Base-by-base conservation (phyloP, 768 basidiomycete genomes). In the Suillus lakei region DNA sequence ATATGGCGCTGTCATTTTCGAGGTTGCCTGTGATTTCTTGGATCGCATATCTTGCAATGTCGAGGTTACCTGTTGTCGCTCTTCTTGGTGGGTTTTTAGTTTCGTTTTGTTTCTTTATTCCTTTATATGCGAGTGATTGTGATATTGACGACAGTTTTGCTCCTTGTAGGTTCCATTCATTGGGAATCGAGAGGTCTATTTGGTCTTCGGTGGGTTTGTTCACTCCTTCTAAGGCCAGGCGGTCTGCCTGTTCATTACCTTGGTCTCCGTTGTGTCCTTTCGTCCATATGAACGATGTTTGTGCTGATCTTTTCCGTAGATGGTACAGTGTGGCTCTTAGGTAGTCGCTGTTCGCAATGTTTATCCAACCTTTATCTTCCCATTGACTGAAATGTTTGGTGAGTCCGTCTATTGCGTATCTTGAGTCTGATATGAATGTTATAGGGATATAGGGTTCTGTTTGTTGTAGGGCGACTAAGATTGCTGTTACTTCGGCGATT, bases 291-390 rank as follows among this genome's bases (percentile, higher is more conserved):
- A 78, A 55, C 15, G 48, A 13, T 1, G 71, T 76, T 4, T 16
- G 18, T 3, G 68, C 70, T 13, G 60, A 53, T 30, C 70, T 43
- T 18, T 44, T 26, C 48, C 71, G 38, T 13, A 18, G 28, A 1
- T 32, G 48, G 23, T 48, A 64, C 0, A 76, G 9, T 5, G 77
- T 78, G 5, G 64, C 63, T 21, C 55, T 9, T 34, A 70, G 65
- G 1, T 75, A 13, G 0, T 66, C 43, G 9, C 38, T 63, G 51
- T 80, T 76, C 13, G 62, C 55, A 0, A 67, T 56, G 0, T 62
- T 62, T 0, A 76, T 70, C 65, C 65, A 80, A 0, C 77, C 76
- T 16, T 39, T 23, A 28, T 78, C 67, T 55, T 78, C 76, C 64
- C 69, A 67, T 3, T 63, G 56, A 1, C 23, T n/a, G 0, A 58